Base-by-base conservation (phyloP, 495 filamentous ascomycete species). In the Xylaria acuta region DNA sequence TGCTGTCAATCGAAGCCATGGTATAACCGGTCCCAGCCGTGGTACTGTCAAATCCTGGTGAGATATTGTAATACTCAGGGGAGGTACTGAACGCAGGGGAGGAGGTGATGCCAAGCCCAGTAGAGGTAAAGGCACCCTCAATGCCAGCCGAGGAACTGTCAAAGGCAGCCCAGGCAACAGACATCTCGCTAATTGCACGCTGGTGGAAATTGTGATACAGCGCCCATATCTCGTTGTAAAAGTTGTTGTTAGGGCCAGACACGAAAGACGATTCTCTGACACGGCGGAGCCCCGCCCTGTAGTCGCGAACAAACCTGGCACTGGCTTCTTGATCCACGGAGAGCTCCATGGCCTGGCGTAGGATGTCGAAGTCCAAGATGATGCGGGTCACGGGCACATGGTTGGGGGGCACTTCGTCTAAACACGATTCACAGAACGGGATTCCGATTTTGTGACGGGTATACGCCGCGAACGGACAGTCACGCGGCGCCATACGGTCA, bases 341-440 rank as follows among this genome's bases (percentile, higher is more conserved):
- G 1, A 22, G 14, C 11, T 53, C 43, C 64, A 67, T 36, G 64
- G 41, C 16, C 18, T 32, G 14, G 64, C 64, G 64, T 18, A 67
- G 43, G 30, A 0, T 14, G 12, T 40, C 36, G 49, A 67, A 56
- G 20, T 34, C 49, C 4, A 40, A 9, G 9, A 67, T 40, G 22
- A 67, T 25, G 3, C 34, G 45, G 11, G 47, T 67, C 5, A 67
- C 49, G 16, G 64, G 49, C 11, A 25, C 30, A 11, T 67, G 65
- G 65, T 67, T 49, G 4, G 65, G 65, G 12, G 65, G 65, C 1
- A 32, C 49, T 22, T 54, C 32, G 36, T 67, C 65, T 5, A 67
- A 49, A 16, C 65, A 67, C 32, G 49, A 67, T 25, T 40, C 34
- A 41, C 65, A 67, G 22, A 54, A 67, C 8, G 32, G 4, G 34